Evolutionary conservation across 768 basidiomycete genomes (phyloP).

Genomic region (Boletus barrowsii): DNA sequence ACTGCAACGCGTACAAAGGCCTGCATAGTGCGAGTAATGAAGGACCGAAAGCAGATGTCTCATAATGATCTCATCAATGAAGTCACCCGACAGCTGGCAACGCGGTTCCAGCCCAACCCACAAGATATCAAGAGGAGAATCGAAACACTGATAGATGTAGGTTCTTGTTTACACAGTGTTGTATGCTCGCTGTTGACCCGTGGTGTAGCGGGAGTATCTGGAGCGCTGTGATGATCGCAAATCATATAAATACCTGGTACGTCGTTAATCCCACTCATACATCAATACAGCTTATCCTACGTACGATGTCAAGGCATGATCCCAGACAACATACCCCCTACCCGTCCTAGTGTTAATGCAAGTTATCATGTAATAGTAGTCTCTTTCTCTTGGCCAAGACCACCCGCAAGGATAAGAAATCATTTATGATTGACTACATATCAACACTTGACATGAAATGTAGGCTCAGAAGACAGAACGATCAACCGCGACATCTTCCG

Average conservation of each 20-base stretch:
- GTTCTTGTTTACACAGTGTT: slow-evolving; percentile 18
- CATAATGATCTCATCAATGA: slow-evolving; percentile 90
- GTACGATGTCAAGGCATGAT: slow-evolving; percentile 22
- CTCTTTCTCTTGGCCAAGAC: no score
- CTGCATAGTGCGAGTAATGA: slow-evolving; percentile 97
- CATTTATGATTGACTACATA: slow-evolving; percentile 24
- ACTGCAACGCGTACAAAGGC: slow-evolving; percentile 56
- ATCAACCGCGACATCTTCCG: slow-evolving; percentile 13
- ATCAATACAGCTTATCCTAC: slow-evolving; percentile 3
- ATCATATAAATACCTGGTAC: slow-evolving; percentile 78
- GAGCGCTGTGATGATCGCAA: slow-evolving; percentile 85
- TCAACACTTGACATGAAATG: slow-evolving; percentile 33
- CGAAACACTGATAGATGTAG: slow-evolving; percentile 88
- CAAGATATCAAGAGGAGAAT: slow-evolving; percentile 89
- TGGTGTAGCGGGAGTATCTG: slow-evolving; percentile 81
- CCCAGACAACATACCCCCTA: background rate
- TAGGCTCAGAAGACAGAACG: slow-evolving; percentile 26
- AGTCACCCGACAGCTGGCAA: slow-evolving; percentile 80
- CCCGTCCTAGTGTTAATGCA: background rate
- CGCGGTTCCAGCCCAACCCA: slow-evolving; percentile 85
- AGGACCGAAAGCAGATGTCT: slow-evolving; percentile 84
- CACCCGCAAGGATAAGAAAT: background rate
- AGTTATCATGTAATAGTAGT: background rate
- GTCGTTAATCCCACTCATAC: slow-evolving; percentile 3
- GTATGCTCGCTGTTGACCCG: background rate